Conservation (phyloP, 2,329 filamentous ascomycete genomes). For the Ophiostoma perfectum region DNA sequence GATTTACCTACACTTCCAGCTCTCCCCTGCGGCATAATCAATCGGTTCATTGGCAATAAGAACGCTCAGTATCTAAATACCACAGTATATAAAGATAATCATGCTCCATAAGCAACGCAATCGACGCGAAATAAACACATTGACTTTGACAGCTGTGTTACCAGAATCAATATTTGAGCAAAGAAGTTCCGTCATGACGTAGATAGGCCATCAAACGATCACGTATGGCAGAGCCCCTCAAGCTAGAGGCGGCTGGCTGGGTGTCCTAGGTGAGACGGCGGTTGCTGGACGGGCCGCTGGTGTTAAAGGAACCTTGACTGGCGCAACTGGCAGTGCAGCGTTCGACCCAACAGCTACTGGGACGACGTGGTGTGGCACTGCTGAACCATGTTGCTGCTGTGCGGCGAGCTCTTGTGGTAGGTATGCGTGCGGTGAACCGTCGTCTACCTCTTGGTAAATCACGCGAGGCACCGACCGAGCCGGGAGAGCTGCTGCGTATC, state of each 20-base stretch:
- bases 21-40: background rate
- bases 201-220: no score
- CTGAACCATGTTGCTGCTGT: background rate
- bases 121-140: no score
- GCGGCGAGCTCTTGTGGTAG: background rate
- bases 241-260: background rate
- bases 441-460: background rate
- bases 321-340: background rate
- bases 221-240: no score
- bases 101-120: no score
- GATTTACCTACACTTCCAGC: background rate
- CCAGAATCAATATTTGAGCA: no score
- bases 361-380: background rate
- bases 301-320: background rate
- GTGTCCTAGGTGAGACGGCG: background rate
- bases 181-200: no score
- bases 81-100: background rate
- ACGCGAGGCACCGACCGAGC: background rate
- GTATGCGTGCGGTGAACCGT: background rate
- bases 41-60: background rate
- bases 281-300: background rate
- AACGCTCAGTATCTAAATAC: background rate
- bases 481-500: background rate
- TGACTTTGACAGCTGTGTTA: no score
- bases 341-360: background rate